A percentile compares a stretch with the other conserved stretches of the same genome.
phyloP scores from a whole-genome alignment of 2,329 filamentous ascomycete species.

The Drechslerella stenobrocha region DNA sequence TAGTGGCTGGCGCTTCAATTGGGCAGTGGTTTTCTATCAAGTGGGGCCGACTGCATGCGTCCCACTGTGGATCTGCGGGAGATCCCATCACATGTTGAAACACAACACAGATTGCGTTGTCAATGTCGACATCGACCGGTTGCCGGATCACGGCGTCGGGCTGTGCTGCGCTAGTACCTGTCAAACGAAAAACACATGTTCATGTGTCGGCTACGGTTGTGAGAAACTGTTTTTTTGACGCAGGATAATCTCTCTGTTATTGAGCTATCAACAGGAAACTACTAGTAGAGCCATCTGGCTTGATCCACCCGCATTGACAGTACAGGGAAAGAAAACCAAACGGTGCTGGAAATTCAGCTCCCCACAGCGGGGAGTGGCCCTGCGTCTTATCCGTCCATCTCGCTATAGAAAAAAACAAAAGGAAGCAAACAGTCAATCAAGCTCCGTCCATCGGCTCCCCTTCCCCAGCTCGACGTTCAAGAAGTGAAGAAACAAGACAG shows the following conservation, averaged over 20 bases:
- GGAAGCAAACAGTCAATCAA: conserved; percentile 6
- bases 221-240: conserved; percentile 13
- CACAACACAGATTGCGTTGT: too few relatives aligned
- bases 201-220: neutral
- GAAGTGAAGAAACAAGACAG: conserved; percentile 6
- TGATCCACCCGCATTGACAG: conserved; percentile 7
- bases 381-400: neutral
- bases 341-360: conserved; percentile 14
- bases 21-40: too few relatives aligned
- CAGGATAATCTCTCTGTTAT: conserved; percentile 20
- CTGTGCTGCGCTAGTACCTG: neutral
- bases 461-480: neutral
- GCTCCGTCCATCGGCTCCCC: neutral
- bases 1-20: too few relatives aligned
- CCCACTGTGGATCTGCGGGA: too few relatives aligned
- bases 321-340: conserved; percentile 10
- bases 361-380: neutral
- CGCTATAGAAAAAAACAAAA: neutral
- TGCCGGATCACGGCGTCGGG: neutral
- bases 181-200: neutral
- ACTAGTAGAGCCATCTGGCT: too few relatives aligned
- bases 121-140: too few relatives aligned
- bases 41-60: too few relatives aligned
- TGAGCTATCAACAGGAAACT: conserved; percentile 29
- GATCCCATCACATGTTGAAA: too few relatives aligned